Base-by-base conservation (phyloP, 2,329 filamentous ascomycete species). In the Myriosclerotinia curreyana region DNA sequence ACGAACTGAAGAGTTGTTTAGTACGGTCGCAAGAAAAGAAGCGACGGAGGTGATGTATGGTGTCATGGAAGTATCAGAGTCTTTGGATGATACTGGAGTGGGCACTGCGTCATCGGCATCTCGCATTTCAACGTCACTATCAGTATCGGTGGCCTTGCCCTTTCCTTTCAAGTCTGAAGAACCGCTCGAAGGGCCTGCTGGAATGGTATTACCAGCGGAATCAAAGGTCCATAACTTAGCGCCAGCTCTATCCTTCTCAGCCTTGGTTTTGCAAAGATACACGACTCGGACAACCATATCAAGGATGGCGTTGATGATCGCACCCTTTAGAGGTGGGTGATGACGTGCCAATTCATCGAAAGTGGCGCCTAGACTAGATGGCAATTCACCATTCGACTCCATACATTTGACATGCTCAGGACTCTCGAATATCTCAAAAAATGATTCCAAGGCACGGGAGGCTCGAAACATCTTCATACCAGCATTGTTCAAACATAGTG, bases 311-410 rank as follows among this genome's bases (percentile, higher is more conserved):
- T 90, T 88, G 67, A 94, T 86, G 65, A 99, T 95, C 3, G 88
- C 83, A 12, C 84, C 83, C 69, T 93, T 91, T 52, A 99, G 79
- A 28, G 86, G 83, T 0, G 96, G 95, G 72, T 99, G 95, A 74
- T 99, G 95, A 49, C 95, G 87, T 60, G 94, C 90, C 65, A 99
- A 83, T 76, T 99, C 95, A 75, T 99, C 95, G 72, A 99, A 97
- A 49, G 88, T 90, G 34, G 84, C 85, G 14, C 95, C 95, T 58
- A 99, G 83, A 48, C 86, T 85, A 38, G 83, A 84, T 12, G 93
- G 84, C 65, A 96, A 81, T 44, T 88, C 86, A 6, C 83, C 80
- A 69, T 96, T 94, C 46, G 81, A 80, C 67, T 91, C 86, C 82
- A 99, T 87, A 68, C 88, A 89, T 70, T 90, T 91, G 65, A 99